Evolutionary conservation across 495 filamentous ascomycete species (phyloP).

Genomic region (Amorphotheca resinae): DNA sequence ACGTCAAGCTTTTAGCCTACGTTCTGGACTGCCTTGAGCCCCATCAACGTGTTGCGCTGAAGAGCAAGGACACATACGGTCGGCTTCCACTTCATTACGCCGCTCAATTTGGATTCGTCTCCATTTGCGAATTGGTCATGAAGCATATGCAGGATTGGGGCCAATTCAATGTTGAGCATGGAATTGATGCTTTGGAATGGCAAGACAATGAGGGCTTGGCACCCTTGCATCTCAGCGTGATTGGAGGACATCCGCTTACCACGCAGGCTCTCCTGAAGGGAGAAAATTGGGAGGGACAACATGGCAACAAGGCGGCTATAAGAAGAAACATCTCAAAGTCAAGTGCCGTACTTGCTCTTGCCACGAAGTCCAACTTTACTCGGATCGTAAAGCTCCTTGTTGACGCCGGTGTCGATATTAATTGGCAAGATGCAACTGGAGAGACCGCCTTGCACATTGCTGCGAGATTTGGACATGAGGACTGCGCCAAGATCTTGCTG

Average conservation of each 20-base stretch:
- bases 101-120: slow-evolving; percentile 84
- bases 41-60: slow-evolving; percentile 55
- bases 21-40: slow-evolving; percentile 58
- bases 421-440: slow-evolving; percentile 87
- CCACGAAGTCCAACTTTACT: slow-evolving; percentile 71
- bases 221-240: slow-evolving; percentile 82
- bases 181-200: slow-evolving; percentile 76
- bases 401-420: slow-evolving; percentile 82
- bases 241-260: slow-evolving; percentile 79
- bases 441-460: slow-evolving; percentile 90
- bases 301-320: slow-evolving; percentile 44
- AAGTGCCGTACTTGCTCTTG: slow-evolving; percentile 80
- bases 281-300: slow-evolving; percentile 56
- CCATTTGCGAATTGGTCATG: slow-evolving; percentile 78
- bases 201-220: slow-evolving; percentile 88
- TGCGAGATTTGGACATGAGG: slow-evolving; percentile 71
- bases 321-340: slow-evolving; percentile 65
- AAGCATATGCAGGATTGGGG: slow-evolving; percentile 79
- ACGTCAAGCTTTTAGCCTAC: slow-evolving; percentile 60
- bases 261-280: slow-evolving; percentile 68
- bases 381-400: slow-evolving; percentile 77
- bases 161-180: slow-evolving; percentile 69
- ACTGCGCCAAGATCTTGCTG: slow-evolving; percentile 66
- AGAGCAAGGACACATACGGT: slow-evolving; percentile 61
- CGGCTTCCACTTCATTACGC: slow-evolving; percentile 90